Evolutionary conservation across 345 rosid species (phyloP).

Genomic region (Moricandia arvensis): DNA sequence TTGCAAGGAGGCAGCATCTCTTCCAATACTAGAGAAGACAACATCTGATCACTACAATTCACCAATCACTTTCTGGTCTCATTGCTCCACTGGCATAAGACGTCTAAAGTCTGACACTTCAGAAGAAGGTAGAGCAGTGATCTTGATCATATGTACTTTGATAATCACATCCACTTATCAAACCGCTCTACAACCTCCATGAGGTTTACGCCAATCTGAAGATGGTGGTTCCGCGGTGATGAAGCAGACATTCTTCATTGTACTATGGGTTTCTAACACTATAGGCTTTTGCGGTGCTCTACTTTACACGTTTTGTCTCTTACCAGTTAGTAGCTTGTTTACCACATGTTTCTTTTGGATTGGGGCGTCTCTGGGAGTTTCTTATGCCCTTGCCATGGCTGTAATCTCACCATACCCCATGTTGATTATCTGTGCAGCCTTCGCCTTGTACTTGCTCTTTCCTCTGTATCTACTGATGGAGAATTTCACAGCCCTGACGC

Average conservation of each 20-base stretch:
- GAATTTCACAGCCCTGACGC: background rate
- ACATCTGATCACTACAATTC: background rate
- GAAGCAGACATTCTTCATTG: constrained; percentile 18
- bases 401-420: constrained; percentile 16
- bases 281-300: constrained; percentile 16
- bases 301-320: constrained; percentile 29
- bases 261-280: constrained; percentile 25
- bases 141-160: constrained; percentile 23
- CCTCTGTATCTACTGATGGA: background rate
- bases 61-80: background rate
- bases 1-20: background rate
- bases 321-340: constrained; percentile 15
- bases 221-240: constrained; percentile 1
- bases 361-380: constrained; percentile 5
- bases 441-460: constrained; percentile 2
- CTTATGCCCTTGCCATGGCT: constrained; percentile 17
- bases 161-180: constrained; percentile 29
- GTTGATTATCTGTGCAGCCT: background rate
- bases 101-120: background rate
- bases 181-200: constrained; percentile 27
- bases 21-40: background rate
- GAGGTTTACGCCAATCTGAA: constrained; percentile 19
- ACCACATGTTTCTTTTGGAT: background rate
- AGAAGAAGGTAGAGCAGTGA: background rate
- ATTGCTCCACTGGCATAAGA: background rate